Evolutionary conservation across 306 rosid genomes (phyloP), one percentile per base, ranked within the genome.

Genomic region (Begonia peltatifolia): DNA sequence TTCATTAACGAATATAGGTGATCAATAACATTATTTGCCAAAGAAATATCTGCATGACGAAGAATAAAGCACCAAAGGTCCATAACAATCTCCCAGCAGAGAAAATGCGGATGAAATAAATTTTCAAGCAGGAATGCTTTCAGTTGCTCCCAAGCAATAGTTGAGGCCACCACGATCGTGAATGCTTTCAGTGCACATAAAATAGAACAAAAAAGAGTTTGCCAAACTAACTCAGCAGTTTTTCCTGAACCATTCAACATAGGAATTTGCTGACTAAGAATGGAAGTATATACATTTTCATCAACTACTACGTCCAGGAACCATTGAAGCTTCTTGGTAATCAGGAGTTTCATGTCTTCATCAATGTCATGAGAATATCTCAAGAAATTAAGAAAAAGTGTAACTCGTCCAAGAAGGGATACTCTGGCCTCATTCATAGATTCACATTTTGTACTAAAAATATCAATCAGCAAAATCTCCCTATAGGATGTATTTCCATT

Each of bases 61-160:
- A 76, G 58, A 64, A 85, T 54, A 73, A 90, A 90, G 72, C 97
- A 74, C 94, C 94, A 82, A 65, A 87, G 86, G 69, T 90, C 95
- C 90, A 79, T 78, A 46, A 85, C 80, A 70, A 90, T 67, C 63
- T 85, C 95, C 85, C 74, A 62, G 76, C 95, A 83, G 50, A 90
- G 84, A 53, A 86, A 72, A 77, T 90, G 97, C 53, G 97, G 95
- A 75, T 90, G 97, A 70, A 83, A 80, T 47, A 85, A 54, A 68
- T 85, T 85, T 62, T 74, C 94, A 16, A 83, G 76, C 63, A 89
- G 77, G 71, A 89, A 76, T 59, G 74, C 72, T 76, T 89, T 83
- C 25, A 83, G 30, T 61, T 76, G 81, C 12, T 41, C 55, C 97
- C 90, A 82, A 67, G 71, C 82, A 61, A 42, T 22, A 63, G 80